phyloP scores from a whole-genome alignment of 2,329 filamentous ascomycete species.

The Penicillium sp. region DNA sequence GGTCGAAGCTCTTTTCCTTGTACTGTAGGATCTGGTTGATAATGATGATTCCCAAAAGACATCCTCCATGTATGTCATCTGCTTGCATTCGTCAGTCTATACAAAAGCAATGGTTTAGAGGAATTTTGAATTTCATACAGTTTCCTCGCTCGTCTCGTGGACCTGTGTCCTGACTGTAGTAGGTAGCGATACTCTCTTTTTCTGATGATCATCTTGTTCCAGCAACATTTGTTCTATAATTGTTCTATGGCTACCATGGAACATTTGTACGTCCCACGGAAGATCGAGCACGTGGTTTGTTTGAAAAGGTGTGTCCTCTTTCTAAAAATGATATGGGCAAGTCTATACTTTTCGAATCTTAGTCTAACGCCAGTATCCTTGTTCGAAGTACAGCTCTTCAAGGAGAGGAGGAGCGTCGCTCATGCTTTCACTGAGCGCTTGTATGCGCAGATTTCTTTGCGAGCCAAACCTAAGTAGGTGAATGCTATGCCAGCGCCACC shows the following conservation, averaged over 20 bases:
- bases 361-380: too few relatives aligned
- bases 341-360: neutral
- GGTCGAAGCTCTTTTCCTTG: slow-evolving; percentile 33
- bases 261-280: neutral
- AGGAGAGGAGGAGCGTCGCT: neutral
- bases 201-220: neutral
- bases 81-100: slow-evolving; percentile 29
- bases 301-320: neutral
- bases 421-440: neutral
- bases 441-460: neutral
- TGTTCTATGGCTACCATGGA: slow-evolving; percentile 1
- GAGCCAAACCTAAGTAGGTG: neutral
- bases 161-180: neutral
- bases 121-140: slow-evolving; percentile 13
- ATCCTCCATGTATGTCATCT: slow-evolving; percentile 35
- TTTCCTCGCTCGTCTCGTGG: neutral
- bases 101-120: slow-evolving; percentile 32
- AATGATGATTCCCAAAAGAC: slow-evolving; percentile 36
- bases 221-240: neutral
- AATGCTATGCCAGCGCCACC: neutral
- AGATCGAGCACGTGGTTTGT: neutral
- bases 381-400: neutral
- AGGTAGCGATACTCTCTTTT: neutral
- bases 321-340: neutral
- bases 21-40: slow-evolving; percentile 39